Percentiles rank a stretch among this genome's conserved stretches.
These are phyloP conservation scores for Hymenoscyphus repandus DNA, from an alignment of 2,329 filamentous ascomycete species.

Conservation along the genomic window DNA sequence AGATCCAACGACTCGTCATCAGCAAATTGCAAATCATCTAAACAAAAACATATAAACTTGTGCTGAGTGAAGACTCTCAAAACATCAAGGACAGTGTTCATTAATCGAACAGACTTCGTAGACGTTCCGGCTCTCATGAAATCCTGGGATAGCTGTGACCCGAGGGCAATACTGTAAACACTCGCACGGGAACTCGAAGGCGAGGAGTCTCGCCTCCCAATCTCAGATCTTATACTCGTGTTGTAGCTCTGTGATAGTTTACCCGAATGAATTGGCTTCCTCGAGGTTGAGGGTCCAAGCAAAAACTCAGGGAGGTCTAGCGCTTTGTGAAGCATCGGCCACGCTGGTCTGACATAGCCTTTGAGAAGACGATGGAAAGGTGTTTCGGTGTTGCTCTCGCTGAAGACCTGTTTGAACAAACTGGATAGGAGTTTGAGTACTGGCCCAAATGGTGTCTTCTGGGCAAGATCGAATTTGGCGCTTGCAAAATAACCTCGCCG, in stretches of 20 bases:
- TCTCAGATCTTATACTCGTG: slow-evolving; percentile 25
- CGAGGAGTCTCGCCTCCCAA: slow-evolving; percentile 25
- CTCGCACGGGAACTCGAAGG: slow-evolving; percentile 24
- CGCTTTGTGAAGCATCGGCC: slow-evolving; percentile 57
- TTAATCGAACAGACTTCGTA: slow-evolving; percentile 66
- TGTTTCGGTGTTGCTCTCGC: slow-evolving; percentile 60
- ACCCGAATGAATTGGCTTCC: slow-evolving; percentile 11
- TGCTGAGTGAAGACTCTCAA: slow-evolving; percentile 74
- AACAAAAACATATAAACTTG: slow-evolving; percentile 81
- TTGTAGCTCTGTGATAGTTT: slow-evolving; percentile 25
- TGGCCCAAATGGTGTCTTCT: slow-evolving; percentile 57
- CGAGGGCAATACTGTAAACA: slow-evolving; percentile 28
- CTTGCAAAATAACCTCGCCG: slow-evolving; percentile 60
- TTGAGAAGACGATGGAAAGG: slow-evolving; percentile 57
- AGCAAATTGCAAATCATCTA: slow-evolving; percentile 88
- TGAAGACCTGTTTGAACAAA: slow-evolving; percentile 63
- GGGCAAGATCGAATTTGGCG: slow-evolving; percentile 59
- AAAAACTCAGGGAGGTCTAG: slow-evolving; percentile 67
- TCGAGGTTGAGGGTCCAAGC: slow-evolving; percentile 37
- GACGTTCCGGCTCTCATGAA: slow-evolving; percentile 53
- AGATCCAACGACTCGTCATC: slow-evolving; percentile 84
- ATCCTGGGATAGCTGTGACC: slow-evolving; percentile 51
- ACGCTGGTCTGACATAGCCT: slow-evolving; percentile 57
- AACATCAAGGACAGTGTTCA: slow-evolving; percentile 85
- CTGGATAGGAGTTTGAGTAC: slow-evolving; percentile 60